Base-by-base conservation (phyloP, 768 basidiomycete genomes). In the Jaapia argillacea region DNA sequence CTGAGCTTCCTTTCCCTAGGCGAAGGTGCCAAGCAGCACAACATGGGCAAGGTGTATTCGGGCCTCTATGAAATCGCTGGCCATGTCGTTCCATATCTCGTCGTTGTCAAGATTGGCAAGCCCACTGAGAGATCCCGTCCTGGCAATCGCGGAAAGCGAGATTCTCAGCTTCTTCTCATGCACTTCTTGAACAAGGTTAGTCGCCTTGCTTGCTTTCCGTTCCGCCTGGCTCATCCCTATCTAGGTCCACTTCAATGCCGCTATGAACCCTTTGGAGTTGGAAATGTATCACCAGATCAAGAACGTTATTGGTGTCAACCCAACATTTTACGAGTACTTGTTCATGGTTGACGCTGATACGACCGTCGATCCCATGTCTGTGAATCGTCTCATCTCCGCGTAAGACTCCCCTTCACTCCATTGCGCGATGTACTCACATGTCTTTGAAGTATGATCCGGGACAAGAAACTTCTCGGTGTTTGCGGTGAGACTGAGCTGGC, bases 241-340 rank as follows among this genome's bases (percentile, higher is more conserved):
- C 21, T 47, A 91, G 89, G 96, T 98, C 36, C 96, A 98, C 63
- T 98, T 94, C 64, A 89, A 93, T 60, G 63, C 89, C 18, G 83
- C 92, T 0, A 98, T 99, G 96, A 89, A 85, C 55, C 96, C 96
- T 1, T 65, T 94, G 48, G 96, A 99, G 65, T 66, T 99, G 42
- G 96, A 99, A 68, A 94, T 99, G 69, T 98, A 92, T 58, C 96
- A 98, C 60, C 96, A 99, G 63, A 92, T 98, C 73, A 91, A 97
- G 75, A 99, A 99, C 56, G 92, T 98, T 43, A 97, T 99, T 54
- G 96, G 96, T 62, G 91, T 99, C 56, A 96, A 99, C 63, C 96
- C 94, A 2, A 83, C 90, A 0, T 97, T 98, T 67, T 99, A 98
- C 64, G 96, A 98, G 64, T 97, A 93, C 54, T 51, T 92, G 48